Evolutionary conservation across 2,329 filamentous ascomycete species (phyloP), one percentile per base, ranked within the genome.

Genomic region (Aspergillus transmontanensis): DNA sequence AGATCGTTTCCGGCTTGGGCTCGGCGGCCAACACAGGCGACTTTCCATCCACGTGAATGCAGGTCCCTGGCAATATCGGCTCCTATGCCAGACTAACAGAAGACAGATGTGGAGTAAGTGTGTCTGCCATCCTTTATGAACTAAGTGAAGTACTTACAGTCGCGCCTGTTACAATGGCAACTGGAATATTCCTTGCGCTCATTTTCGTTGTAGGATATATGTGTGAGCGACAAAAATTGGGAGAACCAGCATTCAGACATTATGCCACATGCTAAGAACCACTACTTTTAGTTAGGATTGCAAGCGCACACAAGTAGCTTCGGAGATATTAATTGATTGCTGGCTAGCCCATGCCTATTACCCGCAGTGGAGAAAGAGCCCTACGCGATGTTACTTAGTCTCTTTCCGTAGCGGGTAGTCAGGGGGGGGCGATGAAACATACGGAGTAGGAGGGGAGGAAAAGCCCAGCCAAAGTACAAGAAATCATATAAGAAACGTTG

Each of bases 21-120:
- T 46, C 77, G 76, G 58, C 82, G 77, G 48, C 80, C 83, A 28
- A 80, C 70, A 53, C 66, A 72, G 21, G 71, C 72, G 14, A 76
- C 66, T 43, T 64, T 73, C 69, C 75, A 81, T 50, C 76, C 77
- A 39, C 72, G 70, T 12, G 46, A 26, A 57, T 74, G 71, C 5
- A 81, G 75, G 60, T 78, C 72, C 30, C 71, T 73, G 36, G 78
- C 74, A 2, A 85, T 69, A 60, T 79, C 80, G 55, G 66, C 71
- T 39, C 82, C 82, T 58, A 85, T 84, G 10, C 82, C 83, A 10
- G 81, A 83, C 82, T 84, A 65, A 26, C 34, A 23, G 21, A 60
- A 10, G 10, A 28, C 11, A 19, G 34, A 41, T 39, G 3, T 39
- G 39, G 6, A 10, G 10, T 55, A 4, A 36, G 51, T 19, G 6